A percentile compares a stretch with the other conserved stretches of the same genome.
Evolutionary conservation across 2,329 filamentous ascomycete genomes (phyloP).

Genomic region (Xylariomycetidae sp.): DNA sequence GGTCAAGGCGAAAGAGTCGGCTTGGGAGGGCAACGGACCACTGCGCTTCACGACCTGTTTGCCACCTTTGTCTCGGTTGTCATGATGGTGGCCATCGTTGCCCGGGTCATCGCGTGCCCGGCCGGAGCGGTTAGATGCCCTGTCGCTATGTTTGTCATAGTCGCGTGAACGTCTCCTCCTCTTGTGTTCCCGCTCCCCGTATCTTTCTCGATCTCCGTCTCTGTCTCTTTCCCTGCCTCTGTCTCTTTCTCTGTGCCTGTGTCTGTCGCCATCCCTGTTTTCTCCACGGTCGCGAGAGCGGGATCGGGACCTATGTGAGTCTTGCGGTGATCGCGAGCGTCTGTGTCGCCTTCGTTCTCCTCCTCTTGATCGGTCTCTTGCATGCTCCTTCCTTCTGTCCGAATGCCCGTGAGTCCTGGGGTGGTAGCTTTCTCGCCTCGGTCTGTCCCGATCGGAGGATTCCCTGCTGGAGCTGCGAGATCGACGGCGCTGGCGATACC

Average conservation of each 20-base stretch:
- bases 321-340: constrained; percentile 22
- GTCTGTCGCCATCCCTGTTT: too few relatives aligned
- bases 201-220: constrained; percentile 20
- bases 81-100: constrained; percentile 4
- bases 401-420: constrained; percentile 8
- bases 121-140: constrained; percentile 14
- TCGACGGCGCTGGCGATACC: neutral
- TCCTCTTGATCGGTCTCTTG: constrained; percentile 15
- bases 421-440: too few relatives aligned
- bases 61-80: constrained; percentile 13
- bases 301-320: constrained; percentile 16
- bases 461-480: constrained; percentile 5
- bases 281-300: constrained; percentile 20
- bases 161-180: constrained; percentile 29
- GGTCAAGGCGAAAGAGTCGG: constrained; percentile 51
- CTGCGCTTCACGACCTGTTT: constrained; percentile 29
- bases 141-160: constrained; percentile 21
- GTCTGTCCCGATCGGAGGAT: constrained; percentile 11
- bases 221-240: constrained; percentile 6
- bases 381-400: constrained; percentile 10
- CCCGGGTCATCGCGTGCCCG: constrained; percentile 14
- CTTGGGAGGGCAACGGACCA: constrained; percentile 55
- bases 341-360: constrained; percentile 15
- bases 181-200: constrained; percentile 19
- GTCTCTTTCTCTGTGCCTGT: too few relatives aligned